Percentiles rank a stretch among this genome's conserved stretches.
Conservation (phyloP, 371 early-diverging fungal species). For the Paraphysoderma sedebokerense region DNA sequence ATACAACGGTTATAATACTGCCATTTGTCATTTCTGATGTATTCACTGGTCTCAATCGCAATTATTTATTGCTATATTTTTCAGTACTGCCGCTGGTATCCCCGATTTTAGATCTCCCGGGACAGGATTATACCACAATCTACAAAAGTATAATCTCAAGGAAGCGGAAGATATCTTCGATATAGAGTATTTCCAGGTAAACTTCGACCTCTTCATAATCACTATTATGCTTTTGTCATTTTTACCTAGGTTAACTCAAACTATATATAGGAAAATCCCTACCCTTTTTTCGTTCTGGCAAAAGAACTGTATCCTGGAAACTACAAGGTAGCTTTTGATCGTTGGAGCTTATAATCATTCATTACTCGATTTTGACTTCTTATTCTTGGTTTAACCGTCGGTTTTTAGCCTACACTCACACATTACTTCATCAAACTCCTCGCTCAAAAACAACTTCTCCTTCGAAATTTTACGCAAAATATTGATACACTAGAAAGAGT, state of each 20-base stretch:
- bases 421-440: constrained; percentile 74
- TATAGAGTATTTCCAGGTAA: constrained; percentile 64
- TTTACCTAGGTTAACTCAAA: too few relatives aligned
- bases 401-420: constrained; percentile 50
- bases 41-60: neutral
- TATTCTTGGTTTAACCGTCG: neutral
- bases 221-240: neutral
- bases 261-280: constrained; percentile 41
- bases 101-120: constrained; percentile 83
- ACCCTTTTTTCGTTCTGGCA: constrained; percentile 77
- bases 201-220: neutral
- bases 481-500: constrained; percentile 86
- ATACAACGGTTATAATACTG: constrained; percentile 68
- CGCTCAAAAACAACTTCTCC: constrained; percentile 46
- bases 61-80: constrained; percentile 14
- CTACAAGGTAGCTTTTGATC: constrained; percentile 18
- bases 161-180: constrained; percentile 90
- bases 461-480: constrained; percentile 85
- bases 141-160: constrained; percentile 67
- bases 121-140: constrained; percentile 83
- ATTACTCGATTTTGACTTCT: neutral
- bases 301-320: constrained; percentile 80
- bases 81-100: constrained; percentile 20
- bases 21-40: constrained; percentile 9
- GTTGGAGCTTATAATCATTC: neutral